Base-by-base conservation (phyloP, 2,329 filamentous ascomycete species). In the Cladosporium colombiae region DNA sequence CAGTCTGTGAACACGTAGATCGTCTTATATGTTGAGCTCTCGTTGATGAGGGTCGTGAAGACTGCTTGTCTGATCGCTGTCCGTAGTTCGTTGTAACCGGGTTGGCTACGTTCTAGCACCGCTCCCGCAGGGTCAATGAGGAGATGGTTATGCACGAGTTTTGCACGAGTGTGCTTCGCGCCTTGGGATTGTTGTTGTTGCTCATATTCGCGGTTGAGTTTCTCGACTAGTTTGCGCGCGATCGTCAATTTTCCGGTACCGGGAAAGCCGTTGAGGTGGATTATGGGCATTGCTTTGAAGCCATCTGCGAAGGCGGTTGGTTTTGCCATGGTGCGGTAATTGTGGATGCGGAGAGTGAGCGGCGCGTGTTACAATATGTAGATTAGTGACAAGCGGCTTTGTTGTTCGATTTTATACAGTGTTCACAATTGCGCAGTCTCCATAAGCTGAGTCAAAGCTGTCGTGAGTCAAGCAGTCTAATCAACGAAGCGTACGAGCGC, bases 1-100 rank as follows among this genome's bases (percentile, higher is more conserved):
- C 52, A 55, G 18, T 55, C 52, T 18, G 52, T 55, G 52, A 55
- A 55, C 1, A 55, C 52, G 52, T 55, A 55, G 27, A 55, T 55
- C 8, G 27, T 55, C 5, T n/a, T 18, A 8, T 55, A 31, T 33
- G 52, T 55, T 33, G 52, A 55, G 5, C 27, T 55, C 52, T 55
- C 29, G 27, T 29, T 21, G 52, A 55, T 14, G 25, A 55, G 52
- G 52, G 27, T 33, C 16, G 52, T 55, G 52, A 55, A 55, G 18
- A 55, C 31, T 13, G 52, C 52, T 31, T 55, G 27, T 55, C 52
- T 55, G 3, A 55, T 55, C n/a, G 27, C 52, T 55, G 27, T 55
- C 8, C 52, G 52, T 31, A 55, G 7, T 55, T 55, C 8, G 27
- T 55, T 29, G 31, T 55, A 55, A 3, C 52, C 29, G 18, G 52